Base-by-base conservation (phyloP, 2,329 filamentous ascomycete species). In the Cladorrhinum sp. region DNA sequence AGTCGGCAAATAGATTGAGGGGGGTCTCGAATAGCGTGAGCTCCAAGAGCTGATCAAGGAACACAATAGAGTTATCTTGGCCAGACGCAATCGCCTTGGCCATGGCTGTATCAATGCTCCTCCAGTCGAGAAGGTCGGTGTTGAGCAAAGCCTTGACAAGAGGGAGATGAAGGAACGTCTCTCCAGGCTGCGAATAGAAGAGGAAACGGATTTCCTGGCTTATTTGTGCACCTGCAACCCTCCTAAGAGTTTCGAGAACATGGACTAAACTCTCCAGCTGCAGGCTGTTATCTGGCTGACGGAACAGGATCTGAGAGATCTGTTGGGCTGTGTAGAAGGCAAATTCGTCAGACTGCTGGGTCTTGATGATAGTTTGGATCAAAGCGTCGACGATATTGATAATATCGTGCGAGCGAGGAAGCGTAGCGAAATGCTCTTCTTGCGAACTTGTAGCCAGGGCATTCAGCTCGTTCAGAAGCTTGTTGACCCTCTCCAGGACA, bases 1-100 rank as follows among this genome's bases (percentile, higher is more conserved):
- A 96, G 75, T 98, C 92, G 1, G 92, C 87, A 67, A 92, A 90
- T 52, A 97, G 78, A 1, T 89, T 90, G 41, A 89, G 84, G 0
- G 92, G 91, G 50, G 92, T 90, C 66, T 85, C 90, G 54, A 96
- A 83, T 8, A 97, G 78, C 0, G 93, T 85, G 49, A 91, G 84
- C 65, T 95, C 89, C 64, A 96, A 80, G 49, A 97, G 79, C 49
- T 87, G 86, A 55, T 88, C 86, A n/a, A 98, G 81, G 71, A 96
- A 90, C 59, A 92, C 86, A 2, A 97, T 77, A 1, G 90, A 91
- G 22, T 83, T 82, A 3, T 86, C 81, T 63, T 92, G 91, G 61
- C 86, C 86, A 59, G 88, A 82, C 58, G 85, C 79, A 20, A 98
- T 80, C 1, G 89, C 86, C 71, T 89, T 88, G 7, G 91, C 85